Evolutionary conservation across 1,139 yeast genomes (phyloP).

Genomic region (Blastobotrys persicus): DNA sequence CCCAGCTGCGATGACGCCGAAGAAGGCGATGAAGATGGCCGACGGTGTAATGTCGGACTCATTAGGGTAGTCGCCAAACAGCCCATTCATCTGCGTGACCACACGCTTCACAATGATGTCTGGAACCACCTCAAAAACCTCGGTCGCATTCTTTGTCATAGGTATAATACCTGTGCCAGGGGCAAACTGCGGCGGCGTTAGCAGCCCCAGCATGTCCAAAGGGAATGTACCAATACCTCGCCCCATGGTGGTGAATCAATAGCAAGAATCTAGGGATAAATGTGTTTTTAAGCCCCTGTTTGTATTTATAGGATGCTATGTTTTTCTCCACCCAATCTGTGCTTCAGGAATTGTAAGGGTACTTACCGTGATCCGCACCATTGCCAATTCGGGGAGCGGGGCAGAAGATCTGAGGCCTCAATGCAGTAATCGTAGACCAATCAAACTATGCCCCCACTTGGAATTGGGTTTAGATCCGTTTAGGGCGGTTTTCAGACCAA

Average conservation of each 20-base stretch:
- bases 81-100: conserved; percentile 43
- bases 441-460: not conserved
- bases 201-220: conserved; percentile 20
- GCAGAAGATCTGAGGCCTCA: not conserved
- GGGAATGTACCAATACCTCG: conserved; percentile 8
- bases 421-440: not conserved
- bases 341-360: not conserved
- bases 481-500: not conserved
- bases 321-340: not conserved
- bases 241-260: not conserved
- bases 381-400: not conserved
- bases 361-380: not conserved
- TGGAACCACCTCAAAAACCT: conserved; percentile 11
- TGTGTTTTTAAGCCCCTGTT: not conserved
- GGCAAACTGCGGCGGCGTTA: conserved; percentile 24
- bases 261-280: not conserved
- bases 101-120: conserved; percentile 5
- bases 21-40: conserved; percentile 56
- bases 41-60: conserved; percentile 60
- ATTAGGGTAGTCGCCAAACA: conserved; percentile 67
- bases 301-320: not conserved
- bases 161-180: conserved; percentile 24
- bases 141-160: conserved; percentile 10
- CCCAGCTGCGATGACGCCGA: conserved; percentile 47
- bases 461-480: not conserved